Percentiles rank a stretch among this genome's conserved stretches.
phyloP scores from a whole-genome alignment of 2,329 filamentous ascomycete species.

The Arthrobotrys pseudoclavata region DNA sequence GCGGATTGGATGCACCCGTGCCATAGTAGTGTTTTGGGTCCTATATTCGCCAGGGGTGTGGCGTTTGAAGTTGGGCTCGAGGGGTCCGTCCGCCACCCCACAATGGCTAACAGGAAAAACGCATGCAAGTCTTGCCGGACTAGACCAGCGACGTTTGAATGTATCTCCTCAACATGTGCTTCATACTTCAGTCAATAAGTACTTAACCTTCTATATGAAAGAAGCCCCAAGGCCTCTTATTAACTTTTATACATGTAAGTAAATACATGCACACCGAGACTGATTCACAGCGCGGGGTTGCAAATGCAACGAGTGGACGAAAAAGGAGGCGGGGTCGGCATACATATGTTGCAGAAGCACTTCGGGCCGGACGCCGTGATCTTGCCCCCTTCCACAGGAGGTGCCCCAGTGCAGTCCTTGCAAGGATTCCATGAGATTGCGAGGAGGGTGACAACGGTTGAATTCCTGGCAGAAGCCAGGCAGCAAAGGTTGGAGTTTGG shows the following conservation, averaged over 20 bases:
- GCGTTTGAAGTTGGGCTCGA: constrained; percentile 54
- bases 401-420: constrained; percentile 13
- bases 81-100: constrained; percentile 55
- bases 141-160: neutral
- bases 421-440: constrained; percentile 48
- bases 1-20: constrained; percentile 34
- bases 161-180: neutral
- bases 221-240: too few relatives aligned
- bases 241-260: too few relatives aligned
- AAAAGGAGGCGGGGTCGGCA: constrained; percentile 9
- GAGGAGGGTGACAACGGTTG: constrained; percentile 19
- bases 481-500: constrained; percentile 47
- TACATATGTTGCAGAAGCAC: neutral
- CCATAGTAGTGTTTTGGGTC: constrained; percentile 21
- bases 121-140: neutral
- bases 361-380: constrained; percentile 57
- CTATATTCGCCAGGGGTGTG: constrained; percentile 49
- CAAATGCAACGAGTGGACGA: neutral
- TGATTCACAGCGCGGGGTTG: neutral
- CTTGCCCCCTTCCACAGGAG: constrained; percentile 12
- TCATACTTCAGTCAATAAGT: neutral
- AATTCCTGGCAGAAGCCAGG: constrained; percentile 51
- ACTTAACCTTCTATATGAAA: too few relatives aligned
- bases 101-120: constrained; percentile 21
- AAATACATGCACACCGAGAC: too few relatives aligned